Evolutionary conservation across 306 rosid genomes (phyloP), one percentile per base, ranked within the genome.

Genomic region (Ziziphus jujuba): DNA sequence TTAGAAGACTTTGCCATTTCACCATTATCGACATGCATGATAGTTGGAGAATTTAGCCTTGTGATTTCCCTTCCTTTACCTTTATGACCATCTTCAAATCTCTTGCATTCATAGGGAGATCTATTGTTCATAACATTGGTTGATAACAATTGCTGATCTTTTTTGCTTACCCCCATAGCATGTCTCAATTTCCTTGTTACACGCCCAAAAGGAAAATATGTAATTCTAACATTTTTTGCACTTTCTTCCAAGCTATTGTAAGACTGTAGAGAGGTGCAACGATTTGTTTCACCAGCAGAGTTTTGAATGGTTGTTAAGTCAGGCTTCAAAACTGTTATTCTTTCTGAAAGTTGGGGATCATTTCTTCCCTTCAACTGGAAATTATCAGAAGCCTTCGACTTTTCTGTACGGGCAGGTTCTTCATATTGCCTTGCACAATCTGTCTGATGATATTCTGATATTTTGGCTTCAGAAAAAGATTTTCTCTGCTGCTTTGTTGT

Each of bases 141-240:
- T 45, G 73, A 43, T 56, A 15, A 76, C 50, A 65, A 62, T 48
- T 67, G 70, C 62, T 60, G 69, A 56, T 77, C 89, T 71, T 85
- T 85, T 71, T 74, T 80, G 72, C 80, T 66, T 31, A 50, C 66
- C 65, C 80, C 75, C 77, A 84, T 67, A 55, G 72, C 89, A 24
- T 81, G 76, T 65, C 61, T 84, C 75, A 85, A 58, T 75, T 80
- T 87, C 82, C 80, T 81, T 77, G 77, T 87, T 43, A 84, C 52
- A 60, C 48, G 79, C 64, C 82, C 75, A 28, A 87, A 65, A 35
- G 83, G 66, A 70, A 73, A 77, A 72, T 51, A 33, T 7, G 72
- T 56, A 43, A 73, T 72, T 77, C 72, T 79, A 12, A 10, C 76
- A 59, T 69, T 63, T 56, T 69, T 73, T 23, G 31, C 70, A 33